Conservation (phyloP, 2,329 filamentous ascomycete species). For the Fusarium nematophilum region DNA sequence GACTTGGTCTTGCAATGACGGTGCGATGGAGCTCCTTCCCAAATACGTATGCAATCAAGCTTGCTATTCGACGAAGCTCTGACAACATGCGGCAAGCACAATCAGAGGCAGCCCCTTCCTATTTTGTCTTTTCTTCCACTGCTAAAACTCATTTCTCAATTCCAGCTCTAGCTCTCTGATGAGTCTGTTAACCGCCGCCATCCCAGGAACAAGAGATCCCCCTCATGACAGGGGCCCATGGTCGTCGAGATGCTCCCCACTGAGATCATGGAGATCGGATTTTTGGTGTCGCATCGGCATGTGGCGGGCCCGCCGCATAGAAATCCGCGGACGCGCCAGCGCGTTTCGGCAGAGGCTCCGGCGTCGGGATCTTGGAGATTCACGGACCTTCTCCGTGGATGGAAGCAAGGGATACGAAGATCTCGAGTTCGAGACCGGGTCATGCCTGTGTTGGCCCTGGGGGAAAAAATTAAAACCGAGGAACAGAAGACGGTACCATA, state of each 20-base stretch:
- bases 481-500: no score
- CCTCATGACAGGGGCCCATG: conserved; percentile 38
- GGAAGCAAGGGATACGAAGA: no score
- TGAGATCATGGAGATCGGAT: conserved; percentile 29
- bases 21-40: not conserved
- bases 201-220: conserved; percentile 26
- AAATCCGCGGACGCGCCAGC: not conserved
- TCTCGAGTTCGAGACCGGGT: no score
- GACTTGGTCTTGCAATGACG: not conserved
- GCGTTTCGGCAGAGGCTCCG: not conserved
- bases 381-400: no score
- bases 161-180: not conserved
- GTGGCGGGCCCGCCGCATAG: not conserved
- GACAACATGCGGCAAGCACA: no score
- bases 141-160: not conserved
- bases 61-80: no score
- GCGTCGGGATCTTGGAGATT: no score
- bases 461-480: no score
- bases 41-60: not conserved
- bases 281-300: conserved; percentile 26
- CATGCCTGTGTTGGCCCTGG: no score
- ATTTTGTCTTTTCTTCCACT: not conserved
- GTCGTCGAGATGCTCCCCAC: conserved; percentile 18
- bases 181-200: conserved; percentile 17
- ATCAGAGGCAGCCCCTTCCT: not conserved